Evolutionary conservation across 495 filamentous ascomycete genomes (phyloP).

Genomic region (Penicillium dipodomyicola): DNA sequence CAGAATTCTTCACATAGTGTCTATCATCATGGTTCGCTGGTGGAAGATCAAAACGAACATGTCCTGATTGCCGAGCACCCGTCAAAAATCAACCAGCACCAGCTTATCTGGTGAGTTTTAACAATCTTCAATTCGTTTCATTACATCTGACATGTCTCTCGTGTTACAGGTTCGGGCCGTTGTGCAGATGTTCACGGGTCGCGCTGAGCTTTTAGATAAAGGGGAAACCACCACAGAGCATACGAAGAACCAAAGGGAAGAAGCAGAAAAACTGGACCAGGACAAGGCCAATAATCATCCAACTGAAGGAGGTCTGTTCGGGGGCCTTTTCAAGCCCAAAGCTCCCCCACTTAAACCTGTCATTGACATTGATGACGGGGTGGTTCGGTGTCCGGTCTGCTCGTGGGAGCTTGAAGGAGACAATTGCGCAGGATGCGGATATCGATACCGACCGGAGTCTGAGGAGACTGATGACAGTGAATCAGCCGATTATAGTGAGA

Average conservation of each 20-base stretch:
- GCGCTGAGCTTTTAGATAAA: conserved; percentile 61
- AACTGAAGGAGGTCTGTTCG: conserved; percentile 59
- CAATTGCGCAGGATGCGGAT: conserved; percentile 54
- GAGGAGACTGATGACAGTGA: conserved; percentile 35
- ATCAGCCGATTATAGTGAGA: conserved; percentile 32
- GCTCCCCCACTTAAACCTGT: conserved; percentile 35
- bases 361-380: conserved; percentile 58
- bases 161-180: conserved; percentile 60
- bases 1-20: conserved; percentile 46
- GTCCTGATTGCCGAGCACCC: conserved; percentile 65
- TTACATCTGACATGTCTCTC: conserved; percentile 15
- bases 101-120: conserved; percentile 60
- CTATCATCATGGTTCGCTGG: conserved; percentile 63
- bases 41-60: conserved; percentile 62
- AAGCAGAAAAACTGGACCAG: conserved; percentile 59
- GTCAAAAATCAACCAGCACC: conserved; percentile 62
- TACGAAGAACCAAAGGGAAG: conserved; percentile 55
- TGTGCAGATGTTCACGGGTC: conserved; percentile 62
- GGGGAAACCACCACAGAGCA: conserved; percentile 64
- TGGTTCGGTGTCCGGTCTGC: conserved; percentile 63
- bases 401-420: conserved; percentile 61
- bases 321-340: conserved; percentile 56
- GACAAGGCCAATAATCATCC: conserved; percentile 50
- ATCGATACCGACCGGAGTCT: conserved; percentile 39
- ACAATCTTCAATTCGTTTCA: no score